phyloP scores from a whole-genome alignment of 208 protist species.

The Endotrypanum monterogeii region DNA sequence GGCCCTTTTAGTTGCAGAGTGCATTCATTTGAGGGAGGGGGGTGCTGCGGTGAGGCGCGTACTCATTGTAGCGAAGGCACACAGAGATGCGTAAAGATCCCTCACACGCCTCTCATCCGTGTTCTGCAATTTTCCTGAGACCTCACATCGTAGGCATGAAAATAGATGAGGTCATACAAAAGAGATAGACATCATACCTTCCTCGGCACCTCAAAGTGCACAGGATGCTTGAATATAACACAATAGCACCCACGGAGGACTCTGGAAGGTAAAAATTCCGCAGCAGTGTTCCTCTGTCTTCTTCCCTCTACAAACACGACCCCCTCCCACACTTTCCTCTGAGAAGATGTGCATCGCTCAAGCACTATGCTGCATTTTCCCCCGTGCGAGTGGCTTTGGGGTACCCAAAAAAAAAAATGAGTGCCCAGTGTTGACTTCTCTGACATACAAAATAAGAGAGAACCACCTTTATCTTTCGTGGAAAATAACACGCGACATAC shows the following conservation, averaged over 20 bases:
- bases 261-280: not conserved
- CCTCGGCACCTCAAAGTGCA: not conserved
- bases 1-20: not conserved
- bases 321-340: not conserved
- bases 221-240: not conserved
- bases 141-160: not conserved
- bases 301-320: not conserved
- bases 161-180: not conserved
- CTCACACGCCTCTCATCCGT: not conserved
- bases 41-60: not conserved
- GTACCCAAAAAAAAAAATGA: not conserved
- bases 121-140: not conserved
- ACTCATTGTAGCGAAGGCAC: not conserved
- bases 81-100: not conserved
- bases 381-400: not conserved
- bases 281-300: not conserved
- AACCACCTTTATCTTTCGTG: not conserved
- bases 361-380: not conserved
- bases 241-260: not conserved
- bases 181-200: not conserved
- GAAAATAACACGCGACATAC: not conserved
- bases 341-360: not conserved
- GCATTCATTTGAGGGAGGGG: not conserved
- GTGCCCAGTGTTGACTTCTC: not conserved
- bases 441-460: slow-evolving; percentile 5